phyloP scores from a whole-genome alignment of 805 yeast genomes.

The Komagataella ulmi region DNA sequence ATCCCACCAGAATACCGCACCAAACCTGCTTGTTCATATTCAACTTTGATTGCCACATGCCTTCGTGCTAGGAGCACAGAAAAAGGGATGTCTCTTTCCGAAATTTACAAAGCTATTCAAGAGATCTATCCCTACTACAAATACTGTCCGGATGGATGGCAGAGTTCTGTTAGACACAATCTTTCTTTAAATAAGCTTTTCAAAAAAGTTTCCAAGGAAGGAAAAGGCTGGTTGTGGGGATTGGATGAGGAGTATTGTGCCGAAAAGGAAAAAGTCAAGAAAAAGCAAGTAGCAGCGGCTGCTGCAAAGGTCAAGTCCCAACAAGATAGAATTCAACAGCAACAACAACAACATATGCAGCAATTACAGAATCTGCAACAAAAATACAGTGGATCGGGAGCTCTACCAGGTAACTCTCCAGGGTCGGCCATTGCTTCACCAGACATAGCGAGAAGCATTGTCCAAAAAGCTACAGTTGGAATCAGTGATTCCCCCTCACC shows the following conservation, averaged over 20 bases:
- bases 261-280: slow-evolving; percentile 62
- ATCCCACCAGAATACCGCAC: slow-evolving; percentile 79
- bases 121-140: slow-evolving; percentile 83
- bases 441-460: not conserved
- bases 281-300: slow-evolving; percentile 52
- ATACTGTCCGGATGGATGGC: slow-evolving; percentile 98
- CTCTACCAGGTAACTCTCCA: not conserved
- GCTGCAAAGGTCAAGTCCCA: slow-evolving; percentile 47
- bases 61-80: slow-evolving; percentile 52
- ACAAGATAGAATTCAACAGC: slow-evolving; percentile 34
- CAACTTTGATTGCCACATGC: slow-evolving; percentile 70
- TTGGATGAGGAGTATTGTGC: slow-evolving; percentile 74
- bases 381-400: not conserved
- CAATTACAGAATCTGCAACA: slow-evolving; percentile 1
- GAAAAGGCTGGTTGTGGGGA: slow-evolving; percentile 95
- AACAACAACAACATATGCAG: slow-evolving; percentile 23
- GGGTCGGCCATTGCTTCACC: not conserved
- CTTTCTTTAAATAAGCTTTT: slow-evolving; percentile 79
- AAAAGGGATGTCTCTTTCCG: slow-evolving; percentile 70
- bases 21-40: slow-evolving; percentile 75
- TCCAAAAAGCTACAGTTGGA: not conserved
- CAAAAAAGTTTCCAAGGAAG: slow-evolving; percentile 67
- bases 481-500: not conserved
- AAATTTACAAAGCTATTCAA: slow-evolving; percentile 76
- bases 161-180: slow-evolving; percentile 84